Conservation (phyloP, 23 red algal genomes). For the Porphyridium purpureum region DNA sequence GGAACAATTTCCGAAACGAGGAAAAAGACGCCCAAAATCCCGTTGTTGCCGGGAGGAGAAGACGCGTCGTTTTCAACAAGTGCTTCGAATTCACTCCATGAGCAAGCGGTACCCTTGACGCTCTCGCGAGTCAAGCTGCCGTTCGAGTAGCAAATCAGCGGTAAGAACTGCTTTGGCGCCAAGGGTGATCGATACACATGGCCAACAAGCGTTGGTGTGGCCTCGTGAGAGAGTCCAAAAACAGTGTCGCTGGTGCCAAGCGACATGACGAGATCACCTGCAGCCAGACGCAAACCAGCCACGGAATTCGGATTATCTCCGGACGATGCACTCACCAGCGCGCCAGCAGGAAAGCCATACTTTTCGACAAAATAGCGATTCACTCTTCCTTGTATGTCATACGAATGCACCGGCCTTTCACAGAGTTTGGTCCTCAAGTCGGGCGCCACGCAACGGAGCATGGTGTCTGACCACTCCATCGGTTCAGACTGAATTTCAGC, state of each 20-base stretch:
- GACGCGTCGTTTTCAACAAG: background rate
- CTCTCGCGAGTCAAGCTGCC: constrained; percentile 20
- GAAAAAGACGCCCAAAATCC: constrained; percentile 11
- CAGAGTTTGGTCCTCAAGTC: constrained; percentile 6
- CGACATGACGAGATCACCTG: constrained; percentile 19
- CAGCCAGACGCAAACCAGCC: constrained; percentile 14
- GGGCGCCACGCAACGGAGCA: background rate
- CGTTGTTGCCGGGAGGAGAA: constrained; percentile 28
- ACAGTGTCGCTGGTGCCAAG: constrained; percentile 42
- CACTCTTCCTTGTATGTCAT: background rate
- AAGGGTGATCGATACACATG: constrained; percentile 25
- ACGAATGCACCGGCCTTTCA: constrained; percentile 7
- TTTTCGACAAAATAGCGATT: background rate
- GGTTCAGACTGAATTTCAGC: constrained; percentile 8
- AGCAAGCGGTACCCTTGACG: background rate
- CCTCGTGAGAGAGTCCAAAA: constrained; percentile 7
- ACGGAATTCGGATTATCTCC: constrained; percentile 39
- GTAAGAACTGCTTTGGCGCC: constrained; percentile 11
- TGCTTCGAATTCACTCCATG: constrained; percentile 20
- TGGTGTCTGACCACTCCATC: constrained; percentile 5
- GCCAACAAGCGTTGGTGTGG: constrained; percentile 5
- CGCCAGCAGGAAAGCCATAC: constrained; percentile 13
- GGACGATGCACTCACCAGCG: constrained; percentile 10
- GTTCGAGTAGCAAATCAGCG: constrained; percentile 28
- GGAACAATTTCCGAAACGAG: constrained; percentile 24